Base-by-base conservation (phyloP, 768 basidiomycete genomes). In the Rhodosporidiobolus sp. region DNA sequence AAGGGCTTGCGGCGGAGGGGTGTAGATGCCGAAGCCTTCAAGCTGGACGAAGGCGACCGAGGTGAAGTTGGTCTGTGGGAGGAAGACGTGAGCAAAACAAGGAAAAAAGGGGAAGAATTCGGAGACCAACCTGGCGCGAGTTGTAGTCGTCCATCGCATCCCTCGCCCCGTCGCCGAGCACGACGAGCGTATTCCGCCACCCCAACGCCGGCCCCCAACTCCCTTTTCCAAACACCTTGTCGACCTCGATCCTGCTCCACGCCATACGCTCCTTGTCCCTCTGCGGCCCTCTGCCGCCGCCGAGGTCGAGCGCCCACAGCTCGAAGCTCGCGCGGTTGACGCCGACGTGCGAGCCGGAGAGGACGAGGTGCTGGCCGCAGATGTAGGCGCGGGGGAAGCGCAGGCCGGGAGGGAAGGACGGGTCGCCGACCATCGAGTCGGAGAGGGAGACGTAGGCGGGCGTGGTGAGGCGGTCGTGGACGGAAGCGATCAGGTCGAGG, bases 381-480 rank as follows among this genome's bases (percentile, higher is more conserved):
- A 96, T 88, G 45, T 92, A 92, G 34, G 93, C 95, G 0, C 91
- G 90, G 14, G 95, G 95, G 83, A 99, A 99, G 20, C 95, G 89
- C 58, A 98, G 86, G 22, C 95, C 95, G 0, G 95, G 95, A 28
- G 95, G 95, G 76, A 66, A 22, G 86, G 91, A n/a, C 83, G 84
- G 92, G 94, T 94, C 22, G 87, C 43, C 64, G 26, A 17, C 6
- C 59, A 71, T 61, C 1, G 48, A 48, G 54, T 65, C 64, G 16
- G 70, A 16, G 30, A 71, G 22, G 20, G 70, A 65, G 32, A 82
- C 17, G 86, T 80, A 86, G 63, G 94, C 88, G 5, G 86, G 86
- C 78, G 93, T 93, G 72, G 89, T 87, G 28, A 86, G 84, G 78
- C 88, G 86, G 7, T 90, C 88, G 69, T 48, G 70, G 7, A 70